phyloP scores from a whole-genome alignment of 441 rosid genomes.

The Gossypium lobatum region DNA sequence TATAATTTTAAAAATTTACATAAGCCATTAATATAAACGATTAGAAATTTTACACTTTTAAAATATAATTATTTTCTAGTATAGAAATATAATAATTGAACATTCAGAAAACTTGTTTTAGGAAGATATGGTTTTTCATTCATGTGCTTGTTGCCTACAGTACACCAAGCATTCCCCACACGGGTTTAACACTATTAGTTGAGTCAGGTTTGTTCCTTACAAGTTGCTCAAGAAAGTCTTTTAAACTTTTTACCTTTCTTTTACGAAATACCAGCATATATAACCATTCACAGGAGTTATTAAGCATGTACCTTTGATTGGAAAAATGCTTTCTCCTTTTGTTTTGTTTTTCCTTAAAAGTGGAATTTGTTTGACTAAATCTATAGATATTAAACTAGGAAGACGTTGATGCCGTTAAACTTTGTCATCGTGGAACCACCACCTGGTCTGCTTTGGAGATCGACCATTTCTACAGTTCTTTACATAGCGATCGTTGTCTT shows the following conservation, averaged over 20 bases:
- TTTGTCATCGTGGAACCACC: constrained; percentile 99
- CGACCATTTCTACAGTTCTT: constrained; percentile 95
- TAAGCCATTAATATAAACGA: no score
- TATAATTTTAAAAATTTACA: no score
- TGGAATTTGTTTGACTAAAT: constrained; percentile 25
- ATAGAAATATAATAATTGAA: no score
- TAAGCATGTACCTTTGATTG: constrained; percentile 21
- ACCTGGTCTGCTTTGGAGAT: constrained; percentile 98
- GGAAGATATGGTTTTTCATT: constrained; percentile 7
- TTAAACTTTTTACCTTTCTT: constrained; percentile 28
- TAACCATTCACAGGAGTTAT: constrained; percentile 41
- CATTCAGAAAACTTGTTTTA: neutral
- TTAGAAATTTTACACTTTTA: no score
- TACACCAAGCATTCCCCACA: constrained; percentile 17
- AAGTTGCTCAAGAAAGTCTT: constrained; percentile 15
- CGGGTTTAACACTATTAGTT: constrained; percentile 13
- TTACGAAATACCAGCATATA: constrained; percentile 37
- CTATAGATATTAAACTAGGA: constrained; percentile 30
- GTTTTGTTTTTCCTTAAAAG: constrained; percentile 25
- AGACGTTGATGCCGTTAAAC: constrained; percentile 43
- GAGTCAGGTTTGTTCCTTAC: constrained; percentile 15
- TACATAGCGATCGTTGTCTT: constrained; percentile 94
- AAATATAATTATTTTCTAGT: no score
- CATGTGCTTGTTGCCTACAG: neutral
- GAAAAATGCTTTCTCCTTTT: constrained; percentile 24